phyloP scores from a whole-genome alignment of 1,284 basidiomycete species.

The Boletellus deceptivus region DNA sequence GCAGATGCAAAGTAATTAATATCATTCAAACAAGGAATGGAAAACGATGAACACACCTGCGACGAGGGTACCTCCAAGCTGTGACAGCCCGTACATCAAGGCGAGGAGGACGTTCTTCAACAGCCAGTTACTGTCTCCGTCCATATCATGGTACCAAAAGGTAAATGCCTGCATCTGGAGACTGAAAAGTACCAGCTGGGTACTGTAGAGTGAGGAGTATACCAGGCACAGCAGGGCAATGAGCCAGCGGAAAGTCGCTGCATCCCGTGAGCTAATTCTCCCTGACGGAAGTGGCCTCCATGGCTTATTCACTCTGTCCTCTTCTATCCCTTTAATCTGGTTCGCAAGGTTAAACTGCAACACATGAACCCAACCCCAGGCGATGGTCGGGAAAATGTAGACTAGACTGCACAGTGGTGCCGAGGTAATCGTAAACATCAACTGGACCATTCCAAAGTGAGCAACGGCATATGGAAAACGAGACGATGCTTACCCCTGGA shows the following conservation, averaged over 20 bases:
- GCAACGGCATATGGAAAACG: not conserved
- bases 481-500: constrained; percentile 34
- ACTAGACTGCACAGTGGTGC: constrained; percentile 26
- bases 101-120: constrained; percentile 38
- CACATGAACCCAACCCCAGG: constrained; percentile 45
- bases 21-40: not conserved
- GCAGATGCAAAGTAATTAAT: not conserved
- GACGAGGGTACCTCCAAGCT: constrained; percentile 39
- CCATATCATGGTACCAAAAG: constrained; percentile 38
- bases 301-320: constrained; percentile 42
- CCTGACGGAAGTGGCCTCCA: constrained; percentile 40
- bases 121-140: constrained; percentile 36
- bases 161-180: constrained; percentile 32
- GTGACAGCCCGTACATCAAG: constrained; percentile 36
- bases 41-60: constrained; percentile 28
- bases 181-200: constrained; percentile 31
- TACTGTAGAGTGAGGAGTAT: constrained; percentile 33
- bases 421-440: constrained; percentile 35
- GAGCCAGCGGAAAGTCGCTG: constrained; percentile 37
- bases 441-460: constrained; percentile 26
- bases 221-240: constrained; percentile 35
- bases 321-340: constrained; percentile 38
- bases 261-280: constrained; percentile 34
- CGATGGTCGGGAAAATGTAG: constrained; percentile 26
- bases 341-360: constrained; percentile 45